Conservation (phyloP, 495 filamentous ascomycete species). For the Darksidea phi region DNA sequence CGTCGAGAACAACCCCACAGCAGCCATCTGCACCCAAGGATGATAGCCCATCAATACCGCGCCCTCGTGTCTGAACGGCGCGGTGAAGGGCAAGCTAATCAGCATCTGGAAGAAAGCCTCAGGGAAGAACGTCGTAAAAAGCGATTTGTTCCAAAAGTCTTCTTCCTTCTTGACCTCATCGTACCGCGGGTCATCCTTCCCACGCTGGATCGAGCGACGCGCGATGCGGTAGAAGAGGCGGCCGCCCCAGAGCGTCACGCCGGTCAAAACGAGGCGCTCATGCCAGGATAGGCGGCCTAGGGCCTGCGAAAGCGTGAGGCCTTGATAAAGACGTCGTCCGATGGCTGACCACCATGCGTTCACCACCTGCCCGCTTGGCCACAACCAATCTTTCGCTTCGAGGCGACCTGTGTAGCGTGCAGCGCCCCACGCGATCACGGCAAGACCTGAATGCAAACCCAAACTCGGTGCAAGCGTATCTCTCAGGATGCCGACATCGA, state of each 20-base stretch:
- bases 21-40: conserved; percentile 46
- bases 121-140: conserved; percentile 54
- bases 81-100: conserved; percentile 55
- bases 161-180: conserved; percentile 49
- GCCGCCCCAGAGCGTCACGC: conserved; percentile 56
- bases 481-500: conserved; percentile 50
- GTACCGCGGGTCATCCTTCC: conserved; percentile 57
- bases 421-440: conserved; percentile 49
- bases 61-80: conserved; percentile 49
- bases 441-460: conserved; percentile 48
- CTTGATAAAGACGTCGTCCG: conserved; percentile 46
- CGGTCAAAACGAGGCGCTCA: conserved; percentile 53
- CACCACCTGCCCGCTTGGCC: conserved; percentile 54
- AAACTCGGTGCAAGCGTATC: conserved; percentile 55
- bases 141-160: conserved; percentile 54
- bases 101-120: conserved; percentile 54
- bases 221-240: conserved; percentile 55
- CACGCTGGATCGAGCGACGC: conserved; percentile 46
- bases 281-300: conserved; percentile 50
- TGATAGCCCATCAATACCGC: conserved; percentile 34
- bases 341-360: conserved; percentile 62
- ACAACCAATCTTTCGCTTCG: conserved; percentile 59
- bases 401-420: conserved; percentile 51
- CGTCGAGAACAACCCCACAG: conserved; percentile 54
- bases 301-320: conserved; percentile 45